Evolutionary conservation across 2,329 filamentous ascomycete genomes (phyloP).

Genomic region (Eutypella sp.): DNA sequence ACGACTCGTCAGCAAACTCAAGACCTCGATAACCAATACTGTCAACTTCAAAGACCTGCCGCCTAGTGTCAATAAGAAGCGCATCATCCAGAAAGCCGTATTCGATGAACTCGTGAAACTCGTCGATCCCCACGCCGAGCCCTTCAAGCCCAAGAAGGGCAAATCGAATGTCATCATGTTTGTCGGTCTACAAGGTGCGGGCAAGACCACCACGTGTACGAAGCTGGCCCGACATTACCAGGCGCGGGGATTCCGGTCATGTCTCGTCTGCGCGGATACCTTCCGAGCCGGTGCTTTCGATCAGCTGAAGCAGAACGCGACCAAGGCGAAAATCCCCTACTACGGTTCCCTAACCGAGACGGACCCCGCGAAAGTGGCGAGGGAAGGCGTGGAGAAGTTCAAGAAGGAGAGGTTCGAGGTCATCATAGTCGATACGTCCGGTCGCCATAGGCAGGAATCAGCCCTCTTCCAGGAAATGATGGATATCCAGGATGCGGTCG

Average conservation of each 20-base stretch:
- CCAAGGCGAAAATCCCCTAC: constrained; percentile 98
- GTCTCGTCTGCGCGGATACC: constrained; percentile 94
- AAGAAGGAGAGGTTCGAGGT: constrained; percentile 98
- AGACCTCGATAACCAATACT: constrained; percentile 82
- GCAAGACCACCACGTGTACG: constrained; percentile 97
- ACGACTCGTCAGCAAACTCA: constrained; percentile 81
- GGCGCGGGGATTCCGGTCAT: constrained; percentile 85
- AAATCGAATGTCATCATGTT: constrained; percentile 99
- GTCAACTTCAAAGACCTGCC: constrained; percentile 96
- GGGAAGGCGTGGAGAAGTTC: constrained; percentile 97
- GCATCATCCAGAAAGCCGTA: constrained; percentile 93
- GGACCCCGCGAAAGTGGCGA: constrained; percentile 86
- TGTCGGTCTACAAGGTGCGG: constrained; percentile 92
- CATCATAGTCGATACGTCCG: constrained; percentile 97
- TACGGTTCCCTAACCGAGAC: constrained; percentile 96
- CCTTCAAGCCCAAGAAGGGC: constrained; percentile 95
- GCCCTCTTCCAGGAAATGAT: constrained; percentile 97
- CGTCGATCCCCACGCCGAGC: constrained; percentile 90
- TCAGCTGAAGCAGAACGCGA: constrained; percentile 97
- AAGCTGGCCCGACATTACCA: constrained; percentile 95
- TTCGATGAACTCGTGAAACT: constrained; percentile 95
- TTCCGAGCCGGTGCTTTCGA: constrained; percentile 98
- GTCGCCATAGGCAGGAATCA: constrained; percentile 89
- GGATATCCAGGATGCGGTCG: constrained; percentile 87
- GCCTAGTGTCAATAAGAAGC: constrained; percentile 94